Evolutionary conservation across 805 yeast genomes (phyloP).

Genomic region (Starmerella apicola): DNA sequence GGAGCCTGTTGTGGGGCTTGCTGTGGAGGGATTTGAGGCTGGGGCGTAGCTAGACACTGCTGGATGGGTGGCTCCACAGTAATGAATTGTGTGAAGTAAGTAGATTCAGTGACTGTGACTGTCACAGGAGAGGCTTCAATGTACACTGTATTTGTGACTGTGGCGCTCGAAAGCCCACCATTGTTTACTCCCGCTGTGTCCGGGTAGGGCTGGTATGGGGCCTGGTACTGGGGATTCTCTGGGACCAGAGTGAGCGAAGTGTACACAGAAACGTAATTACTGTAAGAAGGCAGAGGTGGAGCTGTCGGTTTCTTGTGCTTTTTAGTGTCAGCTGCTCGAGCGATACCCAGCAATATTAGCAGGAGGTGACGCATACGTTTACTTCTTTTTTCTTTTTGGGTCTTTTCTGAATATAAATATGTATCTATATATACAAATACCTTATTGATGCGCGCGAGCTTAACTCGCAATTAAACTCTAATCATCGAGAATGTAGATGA

Average conservation of each 20-base stretch:
- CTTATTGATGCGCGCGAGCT: background rate
- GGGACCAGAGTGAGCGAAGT: conserved; percentile 2
- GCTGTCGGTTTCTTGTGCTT: background rate
- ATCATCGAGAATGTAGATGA: background rate
- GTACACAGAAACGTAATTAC: background rate
- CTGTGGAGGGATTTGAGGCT: background rate
- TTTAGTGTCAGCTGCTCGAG: background rate
- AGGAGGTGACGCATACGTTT: background rate
- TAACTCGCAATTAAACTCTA: background rate
- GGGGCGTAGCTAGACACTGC: no score
- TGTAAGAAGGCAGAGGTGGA: background rate
- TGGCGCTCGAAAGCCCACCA: conserved; percentile 1
- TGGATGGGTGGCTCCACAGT: no score
- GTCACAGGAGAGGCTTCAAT: conserved; percentile 1
- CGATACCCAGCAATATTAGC: background rate
- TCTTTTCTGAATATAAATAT: background rate
- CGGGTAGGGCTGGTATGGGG: background rate
- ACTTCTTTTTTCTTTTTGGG: background rate
- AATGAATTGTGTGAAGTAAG: background rate
- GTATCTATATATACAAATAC: background rate
- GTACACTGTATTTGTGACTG: background rate
- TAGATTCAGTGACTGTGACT: background rate
- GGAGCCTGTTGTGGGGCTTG: background rate
- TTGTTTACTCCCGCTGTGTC: background rate
- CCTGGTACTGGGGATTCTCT: background rate